Evolutionary conservation across 2,329 filamentous ascomycete genomes (phyloP), one percentile per base, ranked within the genome.

Genomic region (Calonectria pauciramosa): DNA sequence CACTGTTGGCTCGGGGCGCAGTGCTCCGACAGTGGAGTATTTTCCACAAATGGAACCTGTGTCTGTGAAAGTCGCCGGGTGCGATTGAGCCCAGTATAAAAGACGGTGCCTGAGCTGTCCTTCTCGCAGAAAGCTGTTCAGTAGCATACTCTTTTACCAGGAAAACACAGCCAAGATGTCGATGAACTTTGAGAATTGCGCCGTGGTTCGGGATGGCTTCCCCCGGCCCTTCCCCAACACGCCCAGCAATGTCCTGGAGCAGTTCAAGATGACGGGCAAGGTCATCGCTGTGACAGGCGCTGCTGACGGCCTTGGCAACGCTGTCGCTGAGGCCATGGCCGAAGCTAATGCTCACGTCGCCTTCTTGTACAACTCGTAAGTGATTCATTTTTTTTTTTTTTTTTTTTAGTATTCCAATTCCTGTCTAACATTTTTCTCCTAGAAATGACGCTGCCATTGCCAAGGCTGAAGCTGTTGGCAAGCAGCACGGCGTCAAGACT

Each of bases 201-300:
- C 71, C 4, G 60, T 74, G 38, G 54, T 75, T 34, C 74, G 81
- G 52, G 76, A 79, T 5, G 76, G 76, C 4, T 82, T 82, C 47
- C 81, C 81, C 13, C 75, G 73, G 32, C 77, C 81, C 3, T 81
- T 81, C 60, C 80, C 80, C 3, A 59, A 76, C 49, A 80, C 77
- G 7, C 75, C 80, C 5, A 69, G 71, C 44, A 88, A 88, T 71
- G 88, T 88, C 1, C 65, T 88, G 1, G 84, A 88, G 54, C 88
- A 89, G 65, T 83, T 89, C 60, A 81, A 80, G 18, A 80, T 89
- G 78, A 82, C 78, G 7, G 87, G 84, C 11, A 88, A 84, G 71
- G 84, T 86, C 70, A 84, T 86, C 0, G 84, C 86, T n/a, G 81
- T 89, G 1, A 89, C 83, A 0, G 88, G 88, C 6, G 87, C 87